Evolutionary conservation across 2,329 filamentous ascomycete genomes (phyloP).

Genomic region (Ophiocordyceps robertsii): DNA sequence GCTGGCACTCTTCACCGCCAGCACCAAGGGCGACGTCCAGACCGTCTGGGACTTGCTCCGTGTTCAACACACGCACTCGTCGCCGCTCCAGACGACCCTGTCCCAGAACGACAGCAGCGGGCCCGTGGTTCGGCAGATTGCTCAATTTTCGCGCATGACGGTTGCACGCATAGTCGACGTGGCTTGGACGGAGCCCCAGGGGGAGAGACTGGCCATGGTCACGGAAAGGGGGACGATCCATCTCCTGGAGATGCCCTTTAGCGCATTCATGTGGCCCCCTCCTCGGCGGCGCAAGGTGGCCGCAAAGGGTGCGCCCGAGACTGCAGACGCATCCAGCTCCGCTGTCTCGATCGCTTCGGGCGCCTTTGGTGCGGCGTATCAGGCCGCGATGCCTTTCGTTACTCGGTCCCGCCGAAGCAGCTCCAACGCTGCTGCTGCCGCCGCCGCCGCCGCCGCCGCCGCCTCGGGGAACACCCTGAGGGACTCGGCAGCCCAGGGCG

Average conservation of each 20-base stretch:
- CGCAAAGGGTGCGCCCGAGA: constrained; percentile 30
- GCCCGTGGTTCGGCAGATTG: constrained; percentile 65
- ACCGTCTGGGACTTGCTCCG: constrained; percentile 69
- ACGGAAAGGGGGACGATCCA: constrained; percentile 95
- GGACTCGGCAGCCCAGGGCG: constrained; percentile 53
- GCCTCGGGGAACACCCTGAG: constrained; percentile 32
- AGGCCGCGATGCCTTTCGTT: constrained; percentile 50
- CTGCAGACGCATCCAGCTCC: constrained; percentile 34
- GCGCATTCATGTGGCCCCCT: constrained; percentile 79
- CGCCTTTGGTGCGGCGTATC: constrained; percentile 55
- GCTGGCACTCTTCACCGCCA: constrained; percentile 63
- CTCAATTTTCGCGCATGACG: constrained; percentile 82
- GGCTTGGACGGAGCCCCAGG: constrained; percentile 69
- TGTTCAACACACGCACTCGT: constrained; percentile 48
- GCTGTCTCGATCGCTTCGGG: constrained; percentile 59
- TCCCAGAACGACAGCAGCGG: constrained; percentile 30
- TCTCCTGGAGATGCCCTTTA: constrained; percentile 72
- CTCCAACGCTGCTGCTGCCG: constrained; percentile 11
- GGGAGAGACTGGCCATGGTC: constrained; percentile 74
- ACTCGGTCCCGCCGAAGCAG: constrained; percentile 39
- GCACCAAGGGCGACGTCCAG: constrained; percentile 71
- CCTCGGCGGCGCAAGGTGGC: constrained; percentile 37
- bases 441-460: constrained; percentile 5
- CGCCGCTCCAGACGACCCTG: constrained; percentile 38
- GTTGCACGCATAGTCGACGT: constrained; percentile 85